Evolutionary conservation across 2,329 filamentous ascomycete species (phyloP).

Genomic region (Aplosporella prunicola): DNA sequence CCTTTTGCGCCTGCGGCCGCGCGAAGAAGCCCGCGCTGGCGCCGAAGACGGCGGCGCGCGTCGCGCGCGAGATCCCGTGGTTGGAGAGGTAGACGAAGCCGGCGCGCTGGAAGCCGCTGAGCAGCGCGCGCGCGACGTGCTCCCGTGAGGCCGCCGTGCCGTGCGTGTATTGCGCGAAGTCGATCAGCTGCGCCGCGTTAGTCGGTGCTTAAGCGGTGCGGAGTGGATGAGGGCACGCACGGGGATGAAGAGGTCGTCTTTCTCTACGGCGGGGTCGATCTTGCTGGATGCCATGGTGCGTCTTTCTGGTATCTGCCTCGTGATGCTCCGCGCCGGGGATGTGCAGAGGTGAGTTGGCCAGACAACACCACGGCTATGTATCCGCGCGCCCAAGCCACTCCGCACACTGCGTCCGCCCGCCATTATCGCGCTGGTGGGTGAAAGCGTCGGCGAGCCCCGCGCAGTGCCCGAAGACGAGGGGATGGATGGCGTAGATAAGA

Average conservation of each 20-base stretch:
- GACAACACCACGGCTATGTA: too few relatives aligned
- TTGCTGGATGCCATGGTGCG: constrained; percentile 12
- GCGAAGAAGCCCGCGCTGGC: constrained; percentile 30
- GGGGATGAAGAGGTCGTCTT: constrained; percentile 31
- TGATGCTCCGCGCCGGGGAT: too few relatives aligned
- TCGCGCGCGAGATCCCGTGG: constrained; percentile 56
- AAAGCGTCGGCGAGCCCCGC: too few relatives aligned
- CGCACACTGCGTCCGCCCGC: too few relatives aligned
- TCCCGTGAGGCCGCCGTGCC: constrained; percentile 52
- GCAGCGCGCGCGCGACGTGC: constrained; percentile 60
- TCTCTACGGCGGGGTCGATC: constrained; percentile 26
- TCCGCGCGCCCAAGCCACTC: too few relatives aligned
- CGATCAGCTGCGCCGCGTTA: constrained; percentile 51
- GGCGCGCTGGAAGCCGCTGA: constrained; percentile 71
- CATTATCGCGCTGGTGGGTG: too few relatives aligned
- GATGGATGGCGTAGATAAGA: too few relatives aligned
- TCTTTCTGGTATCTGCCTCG: too few relatives aligned
- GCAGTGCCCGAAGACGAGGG: too few relatives aligned
- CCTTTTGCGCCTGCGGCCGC: constrained; percentile 28
- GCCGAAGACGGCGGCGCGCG: constrained; percentile 53
- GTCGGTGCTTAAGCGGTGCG: background rate
- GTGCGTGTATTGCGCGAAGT: constrained; percentile 64
- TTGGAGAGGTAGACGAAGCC: constrained; percentile 86
- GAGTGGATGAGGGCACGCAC: constrained; percentile 15
- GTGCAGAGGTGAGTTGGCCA: too few relatives aligned